Conservation (phyloP, 208 protist species). For the Balamuthia mandrillaris region DNA sequence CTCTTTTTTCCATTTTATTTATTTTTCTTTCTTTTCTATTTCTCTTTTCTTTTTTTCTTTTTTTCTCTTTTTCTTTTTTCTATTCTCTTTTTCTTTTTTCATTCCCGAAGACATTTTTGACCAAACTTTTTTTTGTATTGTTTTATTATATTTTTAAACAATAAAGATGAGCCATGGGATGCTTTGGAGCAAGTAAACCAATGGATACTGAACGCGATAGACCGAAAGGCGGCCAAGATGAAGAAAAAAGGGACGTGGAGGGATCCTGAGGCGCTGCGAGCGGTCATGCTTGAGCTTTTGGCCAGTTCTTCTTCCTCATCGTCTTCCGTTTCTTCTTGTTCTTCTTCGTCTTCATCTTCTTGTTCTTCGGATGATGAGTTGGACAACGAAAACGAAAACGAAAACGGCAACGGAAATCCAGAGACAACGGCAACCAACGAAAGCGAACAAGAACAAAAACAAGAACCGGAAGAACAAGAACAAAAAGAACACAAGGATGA, state of each 20-base stretch:
- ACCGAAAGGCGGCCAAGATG: neutral
- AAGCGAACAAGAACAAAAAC: neutral
- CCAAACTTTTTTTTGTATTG: neutral
- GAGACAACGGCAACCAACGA: neutral
- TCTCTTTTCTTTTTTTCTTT: neutral
- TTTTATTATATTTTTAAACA: neutral
- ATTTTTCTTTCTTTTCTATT: neutral
- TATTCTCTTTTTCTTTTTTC: neutral
- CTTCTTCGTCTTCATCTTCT: too few relatives aligned
- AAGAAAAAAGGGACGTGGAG: neutral
- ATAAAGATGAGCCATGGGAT: neutral
- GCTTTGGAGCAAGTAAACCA: neutral
- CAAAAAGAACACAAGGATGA: neutral
- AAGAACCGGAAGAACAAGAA: neutral
- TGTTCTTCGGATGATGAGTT: neutral
- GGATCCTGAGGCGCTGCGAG: neutral
- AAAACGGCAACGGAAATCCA: neutral
- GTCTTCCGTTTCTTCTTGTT: too few relatives aligned
- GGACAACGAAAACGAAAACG: neutral
- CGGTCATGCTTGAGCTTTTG: neutral
- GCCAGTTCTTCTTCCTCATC: too few relatives aligned
- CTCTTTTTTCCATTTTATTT: neutral
- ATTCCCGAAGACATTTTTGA: neutral
- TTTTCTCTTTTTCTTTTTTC: neutral
- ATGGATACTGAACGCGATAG: neutral